Base-by-base conservation (phyloP, 352 stramenopile genomes). In the Pythium dissotocum region DNA sequence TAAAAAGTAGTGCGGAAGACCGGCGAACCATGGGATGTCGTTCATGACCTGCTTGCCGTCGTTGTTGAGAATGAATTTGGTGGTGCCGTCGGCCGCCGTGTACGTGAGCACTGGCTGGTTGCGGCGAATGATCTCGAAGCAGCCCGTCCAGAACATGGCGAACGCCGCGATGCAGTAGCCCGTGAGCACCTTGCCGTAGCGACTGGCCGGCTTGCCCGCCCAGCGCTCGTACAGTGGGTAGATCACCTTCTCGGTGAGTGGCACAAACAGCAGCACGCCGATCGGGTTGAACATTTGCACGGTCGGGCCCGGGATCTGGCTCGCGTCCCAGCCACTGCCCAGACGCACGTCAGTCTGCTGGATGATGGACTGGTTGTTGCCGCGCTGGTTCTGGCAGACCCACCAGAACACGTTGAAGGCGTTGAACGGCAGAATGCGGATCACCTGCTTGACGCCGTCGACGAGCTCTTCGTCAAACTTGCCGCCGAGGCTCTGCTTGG, bases 391-490 rank as follows among this genome's bases (percentile, higher is more conserved):
- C 57, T 76, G 63, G 54, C 63, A 79, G 12, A 74, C 65, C 52
- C 69, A 76, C 72, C 72, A 79, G 16, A 76, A 61, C 32, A 76
- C 64, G 52, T 63, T 76, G 66, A 88, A 87, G 0, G 78, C 68
- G 9, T 79, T 67, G 59, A 82, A 87, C 16, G 81, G 81, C 0
- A 89, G 60, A 9, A 86, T 71, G 16, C 79, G 77, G 6, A 89
- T 69, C 0, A 87, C 69, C 5, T 76, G 70, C 70, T 83, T 82
- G 66, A 87, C 77, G 12, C 72, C 81, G 6, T 83, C 76, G 0
- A 89, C 73, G 16, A 72, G 60, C 16, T 78, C 51, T 33, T 84
- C 73, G 36, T 84, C 76, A 14, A 80, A 87, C 12, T 58, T 32
- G 4, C 79, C 79, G 4, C 79, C 77, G 24, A 62, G 18, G 13